These are phyloP conservation scores for Ceratopteris richardii DNA, from an alignment of 75 land plant species.

Conservation along the genomic window DNA sequence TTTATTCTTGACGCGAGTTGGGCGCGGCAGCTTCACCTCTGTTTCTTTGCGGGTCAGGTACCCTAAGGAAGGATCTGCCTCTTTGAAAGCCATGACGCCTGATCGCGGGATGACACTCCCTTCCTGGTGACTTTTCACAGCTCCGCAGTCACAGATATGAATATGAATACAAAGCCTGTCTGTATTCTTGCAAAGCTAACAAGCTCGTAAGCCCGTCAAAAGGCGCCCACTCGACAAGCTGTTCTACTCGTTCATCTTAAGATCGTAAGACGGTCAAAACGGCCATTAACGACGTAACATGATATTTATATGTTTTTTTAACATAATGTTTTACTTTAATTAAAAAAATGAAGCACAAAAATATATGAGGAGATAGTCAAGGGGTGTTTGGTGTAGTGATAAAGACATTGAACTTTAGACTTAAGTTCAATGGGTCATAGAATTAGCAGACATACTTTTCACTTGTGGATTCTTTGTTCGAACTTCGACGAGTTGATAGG, in stretches of 20 bases:
- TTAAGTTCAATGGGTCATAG: no score
- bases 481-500: no score
- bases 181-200: neutral
- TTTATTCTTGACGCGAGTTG: constrained; percentile 92
- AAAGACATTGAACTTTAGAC: no score
- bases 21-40: constrained; percentile 94
- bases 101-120: neutral
- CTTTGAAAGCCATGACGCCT: constrained; percentile 20
- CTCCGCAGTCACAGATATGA: neutral
- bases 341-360: no score
- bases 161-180: neutral
- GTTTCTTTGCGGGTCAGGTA: constrained; percentile 76
- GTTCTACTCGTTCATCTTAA: neutral
- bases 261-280: neutral
- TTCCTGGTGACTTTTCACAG: neutral
- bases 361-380: no score
- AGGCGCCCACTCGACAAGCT: neutral
- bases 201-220: no score
- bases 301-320: no score
- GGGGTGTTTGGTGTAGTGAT: no score
- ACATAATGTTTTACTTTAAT: no score
- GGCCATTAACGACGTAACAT: no score
- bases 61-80: constrained; percentile 55
- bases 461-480: no score
- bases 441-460: no score